Conservation (phyloP, 169 alveolate species). For the Cryptosporidium canis region DNA sequence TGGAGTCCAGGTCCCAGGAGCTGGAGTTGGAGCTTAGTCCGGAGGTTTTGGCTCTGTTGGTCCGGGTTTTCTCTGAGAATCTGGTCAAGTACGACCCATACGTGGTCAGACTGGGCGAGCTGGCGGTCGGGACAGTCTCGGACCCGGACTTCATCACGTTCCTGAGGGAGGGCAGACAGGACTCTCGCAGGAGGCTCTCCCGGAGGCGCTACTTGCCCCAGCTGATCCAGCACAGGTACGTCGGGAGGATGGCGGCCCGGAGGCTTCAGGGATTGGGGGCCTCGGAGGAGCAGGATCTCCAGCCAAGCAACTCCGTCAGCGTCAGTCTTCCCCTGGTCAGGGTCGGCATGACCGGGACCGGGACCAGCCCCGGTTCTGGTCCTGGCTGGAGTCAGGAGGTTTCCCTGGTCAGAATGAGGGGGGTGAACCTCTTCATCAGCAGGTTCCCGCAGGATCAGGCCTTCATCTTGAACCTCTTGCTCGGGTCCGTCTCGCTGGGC, state of each 20-base stretch:
- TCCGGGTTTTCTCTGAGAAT: conserved; percentile 8
- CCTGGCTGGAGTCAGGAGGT: too few species aligned
- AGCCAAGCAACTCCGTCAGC: conserved; percentile 42
- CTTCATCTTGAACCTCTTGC: neutral
- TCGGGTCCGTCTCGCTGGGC: neutral
- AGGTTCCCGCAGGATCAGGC: conserved; percentile 19
- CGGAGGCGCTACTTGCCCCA: neutral
- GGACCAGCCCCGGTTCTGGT: too few species aligned
- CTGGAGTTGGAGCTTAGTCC: conserved; percentile 8
- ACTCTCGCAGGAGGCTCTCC: neutral
- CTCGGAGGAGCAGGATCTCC: neutral
- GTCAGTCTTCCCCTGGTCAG: conserved; percentile 13
- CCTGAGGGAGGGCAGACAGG: neutral
- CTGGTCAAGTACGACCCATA: conserved; percentile 5
- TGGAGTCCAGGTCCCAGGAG: neutral
- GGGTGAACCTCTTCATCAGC: conserved; percentile 4
- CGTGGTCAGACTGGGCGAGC: neutral
- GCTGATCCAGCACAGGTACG: neutral
- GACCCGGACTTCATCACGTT: conserved; percentile 4
- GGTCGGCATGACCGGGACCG: neutral
- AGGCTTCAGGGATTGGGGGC: neutral
- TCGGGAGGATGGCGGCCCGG: neutral
- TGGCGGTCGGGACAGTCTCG: conserved; percentile 39
- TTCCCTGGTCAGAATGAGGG: neutral
- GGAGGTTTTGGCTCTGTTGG: neutral